Base-by-base conservation (phyloP, 2,329 filamentous ascomycete genomes). In the Hymenoscyphus fructigenus region DNA sequence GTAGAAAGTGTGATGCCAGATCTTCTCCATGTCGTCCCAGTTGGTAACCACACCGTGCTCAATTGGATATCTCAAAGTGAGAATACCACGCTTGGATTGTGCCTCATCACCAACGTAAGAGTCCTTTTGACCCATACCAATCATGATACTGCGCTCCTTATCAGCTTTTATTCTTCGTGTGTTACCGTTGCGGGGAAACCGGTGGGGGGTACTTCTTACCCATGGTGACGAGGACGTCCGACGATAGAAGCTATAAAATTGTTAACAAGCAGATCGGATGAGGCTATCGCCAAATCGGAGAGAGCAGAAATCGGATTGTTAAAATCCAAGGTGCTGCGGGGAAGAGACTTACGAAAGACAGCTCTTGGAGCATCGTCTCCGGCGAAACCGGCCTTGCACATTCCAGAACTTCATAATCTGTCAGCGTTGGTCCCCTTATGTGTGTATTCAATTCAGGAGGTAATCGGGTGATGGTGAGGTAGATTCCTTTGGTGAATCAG, bases 1-100 rank as follows among this genome's bases (percentile, higher is more conserved):
- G 92, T 98, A 99, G 89, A 99, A 99, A 80, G 95, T 98, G 92
- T 99, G 95, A 84, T 99, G 95, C 95, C 95, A 99, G 78, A 99
- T 98, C 91, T 98, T 98, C 88, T 98, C 95, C 95, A 98, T 98
- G 83, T 98, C 95, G 82, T 99, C 95, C 95, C 95, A 99, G 92
- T 98, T 98, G 85, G 95, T 99, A 80, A 99, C 95, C 78, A 99
- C 95, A 95, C 95, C 95, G 90, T 99, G 95, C 89, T 99, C 95
- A 81, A 99, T 99, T 80, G 95, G 95, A 85, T 99, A 99, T 87
- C 95, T 91, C 81, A 99, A 89, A 72, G 94, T 98, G 77, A 99
- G 89, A 85, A 99, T 98, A 97, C 95, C 95, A 95, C 95, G 94
- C 93, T 99, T 99, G 81, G 95, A 99, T 88, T 99, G 95, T 85